Percentiles rank a stretch among this genome's conserved stretches.
phyloP scores from a whole-genome alignment of 352 stramenopile species.

The Phytophthora ramorum region DNA sequence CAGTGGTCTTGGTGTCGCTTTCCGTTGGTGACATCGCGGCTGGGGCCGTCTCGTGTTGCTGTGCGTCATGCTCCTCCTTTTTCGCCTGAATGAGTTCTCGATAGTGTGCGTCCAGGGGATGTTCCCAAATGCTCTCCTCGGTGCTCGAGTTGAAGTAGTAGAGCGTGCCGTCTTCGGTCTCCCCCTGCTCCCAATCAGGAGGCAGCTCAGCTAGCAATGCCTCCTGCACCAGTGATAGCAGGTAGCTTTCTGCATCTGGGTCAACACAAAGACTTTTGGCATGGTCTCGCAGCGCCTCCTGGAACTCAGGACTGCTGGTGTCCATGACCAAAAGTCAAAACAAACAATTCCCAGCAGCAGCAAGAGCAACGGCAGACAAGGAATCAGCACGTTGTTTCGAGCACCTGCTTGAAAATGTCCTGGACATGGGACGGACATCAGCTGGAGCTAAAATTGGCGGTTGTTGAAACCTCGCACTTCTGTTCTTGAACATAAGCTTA shows the following conservation, averaged over 20 bases:
- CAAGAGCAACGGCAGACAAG: background rate
- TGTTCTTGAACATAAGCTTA: background rate
- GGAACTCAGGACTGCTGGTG: constrained; percentile 58
- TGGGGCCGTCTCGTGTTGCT: constrained; percentile 12
- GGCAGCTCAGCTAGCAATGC: constrained; percentile 60
- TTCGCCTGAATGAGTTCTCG: constrained; percentile 55
- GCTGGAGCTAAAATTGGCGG: constrained; percentile 22
- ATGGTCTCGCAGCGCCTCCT: constrained; percentile 64
- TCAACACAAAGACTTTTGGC: constrained; percentile 69
- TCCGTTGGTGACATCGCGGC: constrained; percentile 1
- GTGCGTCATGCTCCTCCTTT: constrained; percentile 39
- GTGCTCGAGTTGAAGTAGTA: constrained; percentile 72
- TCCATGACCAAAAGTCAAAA: constrained; percentile 37
- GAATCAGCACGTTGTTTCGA: background rate
- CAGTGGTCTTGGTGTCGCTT: constrained; percentile 5
- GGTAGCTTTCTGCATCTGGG: constrained; percentile 47
- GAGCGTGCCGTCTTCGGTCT: constrained; percentile 71
- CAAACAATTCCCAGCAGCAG: background rate
- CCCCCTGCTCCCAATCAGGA: constrained; percentile 63
- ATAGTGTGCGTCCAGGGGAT: constrained; percentile 66
- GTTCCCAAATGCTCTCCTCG: constrained; percentile 72
- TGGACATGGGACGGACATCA: constrained; percentile 13
- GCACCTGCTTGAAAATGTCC: constrained; percentile 9
- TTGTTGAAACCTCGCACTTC: constrained; percentile 7
- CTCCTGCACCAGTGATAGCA: constrained; percentile 62